Base-by-base conservation (phyloP, 2,329 filamentous ascomycete genomes). In the Botrytis medusae region DNA sequence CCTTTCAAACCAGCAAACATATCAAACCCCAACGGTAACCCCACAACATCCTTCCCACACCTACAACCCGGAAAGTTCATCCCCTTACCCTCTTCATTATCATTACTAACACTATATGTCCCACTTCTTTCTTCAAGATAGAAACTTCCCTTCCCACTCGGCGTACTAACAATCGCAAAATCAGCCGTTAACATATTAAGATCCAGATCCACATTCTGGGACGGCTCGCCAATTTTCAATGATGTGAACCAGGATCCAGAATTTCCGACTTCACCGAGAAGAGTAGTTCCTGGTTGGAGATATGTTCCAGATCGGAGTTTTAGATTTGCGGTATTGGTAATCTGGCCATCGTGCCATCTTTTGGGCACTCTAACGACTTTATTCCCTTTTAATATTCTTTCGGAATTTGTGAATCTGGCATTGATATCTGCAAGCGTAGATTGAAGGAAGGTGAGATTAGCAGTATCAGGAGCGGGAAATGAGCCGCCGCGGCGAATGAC, bases 121-220 rank as follows among this genome's bases (percentile, higher is more conserved):
- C 74, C 75, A 69, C 77, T 78, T 4, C 71, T 75, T 25, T 75
- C 73, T 9, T 77, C 74, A 0, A 75, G 59, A 61, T 71, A 76
- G 8, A 67, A 76, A 62, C 69, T 71, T 8, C 77, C 75, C 42
- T 72, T 69, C 2, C 67, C 70, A 51, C 77, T 77, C 18, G 73
- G 74, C 4, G 77, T 78, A 32, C 71, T 75, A 22, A 76, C 60
- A 4, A 78, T 54, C 59, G 65, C 74, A 32, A 71, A 78, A 48
- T 78, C 77, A 18, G 69, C 64, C 10, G 76, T 77, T 61, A 78
- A 51, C 76, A 78, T 76, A 57, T 77, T 74, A 2, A 78, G 69
- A 67, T 78, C 76, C 57, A 77, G 74, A 69, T 77, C 73, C 2
- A 78, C 63, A 8, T 74, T 69, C 51, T 77, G 76, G 16, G 61